Base-by-base conservation (phyloP, 768 basidiomycete genomes). In the Serendipita sp. region DNA sequence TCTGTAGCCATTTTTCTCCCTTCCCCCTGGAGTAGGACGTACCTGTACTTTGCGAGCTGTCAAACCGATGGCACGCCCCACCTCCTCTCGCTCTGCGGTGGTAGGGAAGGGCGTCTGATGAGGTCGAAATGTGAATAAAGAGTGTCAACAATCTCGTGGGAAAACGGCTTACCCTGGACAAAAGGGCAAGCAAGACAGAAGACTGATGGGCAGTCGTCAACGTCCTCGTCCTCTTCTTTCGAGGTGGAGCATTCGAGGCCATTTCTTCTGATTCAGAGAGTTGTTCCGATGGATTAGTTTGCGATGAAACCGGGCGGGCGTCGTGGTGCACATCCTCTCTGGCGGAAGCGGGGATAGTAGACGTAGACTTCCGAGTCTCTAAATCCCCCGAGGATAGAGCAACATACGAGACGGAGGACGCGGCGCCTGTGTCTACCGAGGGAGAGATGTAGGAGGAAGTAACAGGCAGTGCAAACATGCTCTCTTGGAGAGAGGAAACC, bases 31-130 rank as follows among this genome's bases (percentile, higher is more conserved):
- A 48, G 38, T 41, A 10, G 18, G 35, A 79, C 85, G 71, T 70
- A 88, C 89, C 83, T 93, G 90, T 2, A 93, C 90, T 77, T 92
- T 90, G 45, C 90, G 82, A 54, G 89, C 89, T 72, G 89, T 91
- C 71, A 93, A 75, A n/a, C 89, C 90, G 68, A 92, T 92, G 41
- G 86, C 79, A 28, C 86, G 83, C 5, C 91, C 90, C 32, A 92
- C 89, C 68, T 91, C 87, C 74, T 92, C 91, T 60, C 90, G 83
- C 81, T 88, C 84, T 8, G 87, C 84, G 2, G 90, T 91, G 2
- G 89, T 88, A 3, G 90, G 90, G 74, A 93, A 92, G 44, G 88
- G 86, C 62, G 91, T 92, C 90, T 93, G 64, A 41, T 23, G 7
- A 41, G 11, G 34, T 13, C 10, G 3, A 13, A 63, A 35, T 18